Base-by-base conservation (phyloP, 768 basidiomycete species). In the Tremella fuciformis region DNA sequence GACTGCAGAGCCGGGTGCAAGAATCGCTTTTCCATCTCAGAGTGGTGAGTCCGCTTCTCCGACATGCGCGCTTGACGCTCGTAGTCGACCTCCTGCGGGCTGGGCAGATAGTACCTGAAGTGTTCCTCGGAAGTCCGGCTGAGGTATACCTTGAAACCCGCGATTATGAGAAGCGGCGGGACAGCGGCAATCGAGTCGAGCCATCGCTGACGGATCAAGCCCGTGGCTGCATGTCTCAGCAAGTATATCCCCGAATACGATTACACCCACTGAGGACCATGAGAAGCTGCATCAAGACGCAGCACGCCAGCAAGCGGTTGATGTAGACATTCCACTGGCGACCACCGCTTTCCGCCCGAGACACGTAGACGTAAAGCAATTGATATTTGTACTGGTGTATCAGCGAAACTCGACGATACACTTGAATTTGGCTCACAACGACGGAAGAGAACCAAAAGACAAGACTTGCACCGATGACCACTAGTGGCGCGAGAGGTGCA, bases 251-350 rank as follows among this genome's bases (percentile, higher is more conserved):
- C 21, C 11, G 15, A 24, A 22, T 13, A 15, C 13, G 8, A 21
- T 38, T 81, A 3, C 4, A 70, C 90, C 63, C 76, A 96, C 91
- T 96, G 49, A 97, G 82, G 47, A 76, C 64, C 75, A 79, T 76
- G 29, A 79, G 60, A 2, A 76, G 62, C 69, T 97, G 92, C 93
- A 97, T 97, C 66, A 96, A 78, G 22, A 93, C 73, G 4, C 88
- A 82, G 34, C 84, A 86, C 58, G 84, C 80, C 13, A 98, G 78
- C 21, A 98, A 79, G 53, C 96, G 85, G 76, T 99, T 99, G 77
- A 90, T 81, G 47, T 89, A 82, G n/a, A 90, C 85, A 70, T 96
- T 96, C 91, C 91, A 96, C 65, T 94, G 79, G 18, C 90, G 87
- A 4, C 96, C 96, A 58, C 94, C 96, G 52, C 87, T 89, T 78